phyloP scores from a whole-genome alignment of 306 rosid species.

The Ziziphus jujuba region DNA sequence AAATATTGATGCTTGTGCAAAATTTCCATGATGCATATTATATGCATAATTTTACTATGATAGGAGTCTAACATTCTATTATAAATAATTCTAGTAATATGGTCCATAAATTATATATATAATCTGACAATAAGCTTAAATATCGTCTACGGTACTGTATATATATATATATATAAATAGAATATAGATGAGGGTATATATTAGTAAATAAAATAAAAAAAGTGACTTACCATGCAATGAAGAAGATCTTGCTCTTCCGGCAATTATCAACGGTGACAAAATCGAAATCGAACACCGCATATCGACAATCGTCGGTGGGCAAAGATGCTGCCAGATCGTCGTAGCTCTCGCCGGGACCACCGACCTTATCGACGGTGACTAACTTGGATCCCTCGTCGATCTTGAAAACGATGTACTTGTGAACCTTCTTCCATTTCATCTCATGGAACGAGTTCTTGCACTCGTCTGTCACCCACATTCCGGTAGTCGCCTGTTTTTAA shows the following conservation, averaged over 20 bases:
- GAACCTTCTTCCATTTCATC: constrained; percentile 99
- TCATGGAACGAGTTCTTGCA: constrained; percentile 97
- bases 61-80: too few relatives aligned
- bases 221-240: constrained; percentile 76
- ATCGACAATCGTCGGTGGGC: constrained; percentile 88
- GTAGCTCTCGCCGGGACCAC: constrained; percentile 85
- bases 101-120: too few relatives aligned
- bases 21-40: too few relatives aligned
- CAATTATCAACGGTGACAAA: constrained; percentile 97
- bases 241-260: constrained; percentile 99
- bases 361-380: constrained; percentile 89
- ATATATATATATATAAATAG: too few relatives aligned
- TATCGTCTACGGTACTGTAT: too few relatives aligned
- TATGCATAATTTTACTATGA: too few relatives aligned
- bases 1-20: background rate
- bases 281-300: constrained; percentile 96
- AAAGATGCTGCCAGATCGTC: constrained; percentile 82
- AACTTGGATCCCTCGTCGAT: constrained; percentile 86
- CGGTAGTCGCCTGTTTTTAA: constrained; percentile 79
- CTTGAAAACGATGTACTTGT: constrained; percentile 89
- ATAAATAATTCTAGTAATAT: too few relatives aligned
- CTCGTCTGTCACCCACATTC: constrained; percentile 99
- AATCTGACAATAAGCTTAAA: too few relatives aligned
- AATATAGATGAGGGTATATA: background rate
- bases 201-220: background rate